Percentiles rank a stretch among this genome's conserved stretches.
Conservation (phyloP, 1,284 basidiomycete genomes). For the Sporisorium scitamineum region DNA sequence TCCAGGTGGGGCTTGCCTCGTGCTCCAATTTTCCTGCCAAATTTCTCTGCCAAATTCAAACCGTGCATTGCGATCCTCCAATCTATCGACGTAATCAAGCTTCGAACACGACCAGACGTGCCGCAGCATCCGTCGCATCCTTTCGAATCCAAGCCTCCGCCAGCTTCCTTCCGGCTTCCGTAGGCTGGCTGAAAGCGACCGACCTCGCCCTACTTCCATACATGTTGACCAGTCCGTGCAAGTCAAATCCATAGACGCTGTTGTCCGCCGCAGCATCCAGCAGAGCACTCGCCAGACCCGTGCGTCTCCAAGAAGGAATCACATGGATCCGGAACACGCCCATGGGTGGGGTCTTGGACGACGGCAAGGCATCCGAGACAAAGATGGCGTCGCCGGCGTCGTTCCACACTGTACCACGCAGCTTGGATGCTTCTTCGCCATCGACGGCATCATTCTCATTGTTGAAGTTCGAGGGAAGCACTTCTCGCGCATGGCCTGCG, state of each 20-base stretch:
- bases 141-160: conserved; percentile 57
- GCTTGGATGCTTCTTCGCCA: no score
- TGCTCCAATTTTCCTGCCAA: no score
- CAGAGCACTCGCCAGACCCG: conserved; percentile 49
- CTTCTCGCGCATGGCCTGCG: conserved; percentile 44
- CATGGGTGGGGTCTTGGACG: conserved; percentile 48
- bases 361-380: conserved; percentile 44
- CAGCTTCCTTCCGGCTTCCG: conserved; percentile 54
- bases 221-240: conserved; percentile 21
- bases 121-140: background rate
- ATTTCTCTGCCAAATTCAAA: background rate
- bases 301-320: conserved; percentile 47
- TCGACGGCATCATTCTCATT: conserved; percentile 26
- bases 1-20: no score
- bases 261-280: conserved; percentile 56
- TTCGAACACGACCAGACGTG: conserved; percentile 44
- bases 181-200: conserved; percentile 63
- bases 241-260: conserved; percentile 56
- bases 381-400: conserved; percentile 53
- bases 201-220: conserved; percentile 48
- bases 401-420: conserved; percentile 25
- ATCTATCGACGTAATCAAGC: conserved; percentile 13
- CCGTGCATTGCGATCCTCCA: background rate
- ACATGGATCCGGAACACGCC: conserved; percentile 62
- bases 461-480: conserved; percentile 28